Evolutionary conservation across 768 basidiomycete genomes (phyloP).

Genomic region (Mycena capillaripes): DNA sequence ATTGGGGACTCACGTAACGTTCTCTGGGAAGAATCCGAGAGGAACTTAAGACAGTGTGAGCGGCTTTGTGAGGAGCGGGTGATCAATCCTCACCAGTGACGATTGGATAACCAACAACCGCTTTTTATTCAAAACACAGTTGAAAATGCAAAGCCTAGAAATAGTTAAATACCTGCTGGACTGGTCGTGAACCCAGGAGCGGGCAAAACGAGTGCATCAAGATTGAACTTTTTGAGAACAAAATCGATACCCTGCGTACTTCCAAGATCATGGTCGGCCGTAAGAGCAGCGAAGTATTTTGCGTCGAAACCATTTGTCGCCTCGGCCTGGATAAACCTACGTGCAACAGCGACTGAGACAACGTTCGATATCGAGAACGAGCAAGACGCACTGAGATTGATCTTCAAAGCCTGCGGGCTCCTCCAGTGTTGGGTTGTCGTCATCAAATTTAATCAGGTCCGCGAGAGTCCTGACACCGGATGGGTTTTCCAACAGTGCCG

Average conservation of each 20-base stretch:
- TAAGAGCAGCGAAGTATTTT: conserved; percentile 58
- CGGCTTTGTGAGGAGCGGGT: too few species aligned
- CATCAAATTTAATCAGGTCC: conserved; percentile 71
- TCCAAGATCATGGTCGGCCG: too few species aligned
- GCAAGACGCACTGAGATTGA: conserved; percentile 49
- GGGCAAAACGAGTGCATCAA: conserved; percentile 69
- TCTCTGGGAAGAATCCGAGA: conserved; percentile 58
- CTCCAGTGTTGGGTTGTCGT: conserved; percentile 65
- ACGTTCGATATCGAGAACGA: too few species aligned
- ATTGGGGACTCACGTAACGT: conserved; percentile 41
- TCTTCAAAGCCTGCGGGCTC: conserved; percentile 54
- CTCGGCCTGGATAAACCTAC: conserved; percentile 54
- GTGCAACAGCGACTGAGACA: too few species aligned
- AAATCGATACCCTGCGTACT: conserved; percentile 70
- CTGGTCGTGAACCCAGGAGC: conserved; percentile 52
- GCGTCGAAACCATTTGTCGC: conserved; percentile 58
- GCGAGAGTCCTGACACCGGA: conserved; percentile 68
- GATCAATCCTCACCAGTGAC: conserved; percentile 61
- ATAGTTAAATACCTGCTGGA: conserved; percentile 50
- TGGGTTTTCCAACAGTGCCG: conserved; percentile 63
- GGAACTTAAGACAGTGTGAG: too few species aligned
- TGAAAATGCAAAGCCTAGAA: not conserved
- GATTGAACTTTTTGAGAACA: conserved; percentile 56
- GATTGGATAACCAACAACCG: conserved; percentile 76
- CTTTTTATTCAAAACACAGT: conserved; percentile 39